Percentiles rank a stretch among this genome's conserved stretches.
Conservation (phyloP, 2,329 filamentous ascomycete genomes). For the Ascochyta koolunga region DNA sequence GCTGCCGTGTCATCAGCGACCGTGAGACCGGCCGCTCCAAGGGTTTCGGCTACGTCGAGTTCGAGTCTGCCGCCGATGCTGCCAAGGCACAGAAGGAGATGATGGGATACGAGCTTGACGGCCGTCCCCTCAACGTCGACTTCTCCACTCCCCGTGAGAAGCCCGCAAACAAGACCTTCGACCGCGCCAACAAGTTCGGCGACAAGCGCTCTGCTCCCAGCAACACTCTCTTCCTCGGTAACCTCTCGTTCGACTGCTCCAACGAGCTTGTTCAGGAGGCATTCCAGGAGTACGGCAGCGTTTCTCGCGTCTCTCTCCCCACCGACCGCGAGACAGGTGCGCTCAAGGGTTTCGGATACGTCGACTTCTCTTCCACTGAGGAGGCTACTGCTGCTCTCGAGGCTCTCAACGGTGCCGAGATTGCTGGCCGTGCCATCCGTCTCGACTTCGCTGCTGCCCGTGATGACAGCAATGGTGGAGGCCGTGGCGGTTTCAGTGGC, state of each 20-base stretch:
- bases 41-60: constrained; percentile 94
- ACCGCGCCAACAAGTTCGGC: constrained; percentile 72
- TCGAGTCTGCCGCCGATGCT: constrained; percentile 69
- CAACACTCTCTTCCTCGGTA: constrained; percentile 90
- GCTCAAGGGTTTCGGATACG: constrained; percentile 92
- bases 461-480: constrained; percentile 61
- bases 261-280: constrained; percentile 76
- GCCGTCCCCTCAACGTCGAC: constrained; percentile 78
- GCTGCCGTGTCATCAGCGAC: constrained; percentile 83
- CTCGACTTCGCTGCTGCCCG: constrained; percentile 81
- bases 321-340: constrained; percentile 84
- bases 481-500: constrained; percentile 59
- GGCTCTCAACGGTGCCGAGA: constrained; percentile 71
- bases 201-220: constrained; percentile 80
- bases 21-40: constrained; percentile 81
- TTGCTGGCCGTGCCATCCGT: constrained; percentile 76
- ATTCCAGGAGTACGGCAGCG: constrained; percentile 73
- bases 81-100: constrained; percentile 75
- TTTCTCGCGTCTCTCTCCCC: constrained; percentile 83
- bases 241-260: constrained; percentile 82
- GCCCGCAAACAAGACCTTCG: constrained; percentile 54
- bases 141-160: constrained; percentile 72
- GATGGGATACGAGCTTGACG: constrained; percentile 75
- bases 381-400: constrained; percentile 80
- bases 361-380: constrained; percentile 80